A percentile compares a stretch with the other conserved stretches of the same genome.
Conservation (phyloP, 495 filamentous ascomycete species). For the Neurospora discreta region DNA sequence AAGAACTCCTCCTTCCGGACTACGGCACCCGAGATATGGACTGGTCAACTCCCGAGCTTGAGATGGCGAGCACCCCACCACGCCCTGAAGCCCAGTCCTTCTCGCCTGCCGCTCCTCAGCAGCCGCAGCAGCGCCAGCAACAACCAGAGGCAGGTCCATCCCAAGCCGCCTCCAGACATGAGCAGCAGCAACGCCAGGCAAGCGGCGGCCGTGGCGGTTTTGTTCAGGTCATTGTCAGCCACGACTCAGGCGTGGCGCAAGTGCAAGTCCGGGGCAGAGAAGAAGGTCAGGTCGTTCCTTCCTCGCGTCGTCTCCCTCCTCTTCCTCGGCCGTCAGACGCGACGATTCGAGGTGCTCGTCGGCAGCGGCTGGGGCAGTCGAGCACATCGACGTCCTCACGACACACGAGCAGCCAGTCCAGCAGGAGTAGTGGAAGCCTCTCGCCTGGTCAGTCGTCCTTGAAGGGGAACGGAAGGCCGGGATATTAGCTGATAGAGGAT, state of each 20-base stretch:
- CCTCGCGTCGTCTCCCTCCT: background rate
- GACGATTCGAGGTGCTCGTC: background rate
- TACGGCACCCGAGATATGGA: background rate
- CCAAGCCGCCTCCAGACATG: background rate
- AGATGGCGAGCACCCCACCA: background rate
- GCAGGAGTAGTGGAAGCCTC: background rate
- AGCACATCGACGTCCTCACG: background rate
- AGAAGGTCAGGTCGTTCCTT: background rate
- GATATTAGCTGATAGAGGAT: background rate
- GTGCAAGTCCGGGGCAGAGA: background rate
- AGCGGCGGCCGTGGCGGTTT: background rate
- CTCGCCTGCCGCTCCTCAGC: background rate
- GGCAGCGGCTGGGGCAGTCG: background rate
- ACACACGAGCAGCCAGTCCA: background rate
- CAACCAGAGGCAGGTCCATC: background rate
- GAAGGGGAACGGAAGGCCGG: background rate
- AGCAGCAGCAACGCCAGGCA: background rate
- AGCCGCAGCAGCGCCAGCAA: background rate
- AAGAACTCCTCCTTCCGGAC: background rate
- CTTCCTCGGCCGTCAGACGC: background rate
- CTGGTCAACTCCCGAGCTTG: fast-evolving
- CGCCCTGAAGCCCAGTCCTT: background rate
- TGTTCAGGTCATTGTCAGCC: background rate
- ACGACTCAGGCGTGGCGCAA: too few relatives aligned
- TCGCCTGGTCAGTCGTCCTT: background rate